Evolutionary conservation across 2,329 filamentous ascomycete genomes (phyloP).

Genomic region (Botrytis elliptica): DNA sequence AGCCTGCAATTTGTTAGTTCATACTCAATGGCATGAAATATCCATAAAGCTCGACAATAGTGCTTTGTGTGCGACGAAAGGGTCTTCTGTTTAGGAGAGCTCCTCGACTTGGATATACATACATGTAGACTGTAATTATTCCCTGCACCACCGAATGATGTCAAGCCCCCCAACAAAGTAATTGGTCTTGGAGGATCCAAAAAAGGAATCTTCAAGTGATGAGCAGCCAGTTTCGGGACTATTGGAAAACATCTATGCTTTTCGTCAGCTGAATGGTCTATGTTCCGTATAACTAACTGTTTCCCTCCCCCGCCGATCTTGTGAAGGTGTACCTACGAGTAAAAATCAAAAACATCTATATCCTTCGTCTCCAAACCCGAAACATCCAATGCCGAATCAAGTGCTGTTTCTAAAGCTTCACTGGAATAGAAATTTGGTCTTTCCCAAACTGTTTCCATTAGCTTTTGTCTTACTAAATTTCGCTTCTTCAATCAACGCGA

Average conservation of each 20-base stretch:
- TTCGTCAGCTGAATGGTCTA: slow-evolving; percentile 8
- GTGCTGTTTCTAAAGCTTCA: slow-evolving; percentile 55
- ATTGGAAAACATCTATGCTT: slow-evolving; percentile 63
- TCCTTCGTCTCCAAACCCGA: slow-evolving; percentile 50
- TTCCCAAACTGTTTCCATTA: slow-evolving; percentile 55
- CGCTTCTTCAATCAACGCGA: neutral
- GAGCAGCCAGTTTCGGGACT: slow-evolving; percentile 63
- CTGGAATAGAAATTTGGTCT: slow-evolving; percentile 58
- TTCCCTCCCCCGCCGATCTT: neutral
- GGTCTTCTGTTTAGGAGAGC: no score
- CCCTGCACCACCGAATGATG: slow-evolving; percentile 67
- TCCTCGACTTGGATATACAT: slow-evolving; percentile 28
- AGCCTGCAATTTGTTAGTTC: slow-evolving; percentile 37
- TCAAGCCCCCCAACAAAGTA: slow-evolving; percentile 63
- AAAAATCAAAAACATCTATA: slow-evolving; percentile 63
- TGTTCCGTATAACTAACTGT: neutral
- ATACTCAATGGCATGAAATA: neutral
- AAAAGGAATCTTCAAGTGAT: slow-evolving; percentile 56
- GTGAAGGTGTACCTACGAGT: slow-evolving; percentile 47
- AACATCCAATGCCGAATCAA: slow-evolving; percentile 52
- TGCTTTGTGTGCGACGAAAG: no score
- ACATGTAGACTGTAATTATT: slow-evolving; percentile 72
- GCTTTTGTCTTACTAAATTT: neutral
- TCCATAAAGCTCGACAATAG: neutral
- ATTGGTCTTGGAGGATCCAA: slow-evolving; percentile 49